A percentile compares a stretch with the other conserved stretches of the same genome.
These are phyloP conservation scores for Fusarium sp. DNA, from an alignment of 2,329 filamentous ascomycete genomes.

Conservation along the genomic window DNA sequence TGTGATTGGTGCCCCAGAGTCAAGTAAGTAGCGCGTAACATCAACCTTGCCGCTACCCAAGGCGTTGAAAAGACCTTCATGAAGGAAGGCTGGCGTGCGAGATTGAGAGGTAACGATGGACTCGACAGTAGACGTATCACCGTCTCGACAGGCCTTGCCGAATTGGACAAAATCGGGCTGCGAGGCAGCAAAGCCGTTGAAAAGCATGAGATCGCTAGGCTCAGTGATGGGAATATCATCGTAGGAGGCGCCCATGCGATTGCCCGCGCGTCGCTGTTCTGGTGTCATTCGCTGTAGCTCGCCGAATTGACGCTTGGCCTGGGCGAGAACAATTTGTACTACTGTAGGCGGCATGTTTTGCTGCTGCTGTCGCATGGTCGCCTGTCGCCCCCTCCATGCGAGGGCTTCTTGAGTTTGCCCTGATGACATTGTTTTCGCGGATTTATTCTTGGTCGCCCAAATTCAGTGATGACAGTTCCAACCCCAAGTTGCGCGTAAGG, in stretches of 20 bases:
- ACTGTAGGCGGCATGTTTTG: neutral
- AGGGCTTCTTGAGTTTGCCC: neutral
- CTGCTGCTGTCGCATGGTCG: neutral
- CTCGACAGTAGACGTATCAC: neutral
- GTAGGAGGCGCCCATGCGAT: neutral
- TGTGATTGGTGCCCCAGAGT: conserved; percentile 20
- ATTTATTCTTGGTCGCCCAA: neutral
- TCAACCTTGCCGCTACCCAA: conserved; percentile 23
- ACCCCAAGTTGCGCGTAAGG: neutral
- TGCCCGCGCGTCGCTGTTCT: neutral
- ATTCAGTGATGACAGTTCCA: neutral
- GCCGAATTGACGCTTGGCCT: neutral
- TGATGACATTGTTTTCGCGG: neutral
- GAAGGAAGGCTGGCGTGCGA: conserved; percentile 8
- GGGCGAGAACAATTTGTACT: neutral
- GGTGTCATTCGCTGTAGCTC: neutral
- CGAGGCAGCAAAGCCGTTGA: neutral
- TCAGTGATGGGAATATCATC: neutral
- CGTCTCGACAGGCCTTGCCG: conserved; percentile 19
- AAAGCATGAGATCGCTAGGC: neutral
- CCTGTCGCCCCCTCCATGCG: neutral
- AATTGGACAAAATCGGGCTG: neutral
- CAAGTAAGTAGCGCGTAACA: conserved; percentile 6
- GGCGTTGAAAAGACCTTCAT: neutral
- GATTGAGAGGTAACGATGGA: neutral